Evolutionary conservation across 495 filamentous ascomycete genomes (phyloP).

Genomic region (Cercophora newfieldiana): DNA sequence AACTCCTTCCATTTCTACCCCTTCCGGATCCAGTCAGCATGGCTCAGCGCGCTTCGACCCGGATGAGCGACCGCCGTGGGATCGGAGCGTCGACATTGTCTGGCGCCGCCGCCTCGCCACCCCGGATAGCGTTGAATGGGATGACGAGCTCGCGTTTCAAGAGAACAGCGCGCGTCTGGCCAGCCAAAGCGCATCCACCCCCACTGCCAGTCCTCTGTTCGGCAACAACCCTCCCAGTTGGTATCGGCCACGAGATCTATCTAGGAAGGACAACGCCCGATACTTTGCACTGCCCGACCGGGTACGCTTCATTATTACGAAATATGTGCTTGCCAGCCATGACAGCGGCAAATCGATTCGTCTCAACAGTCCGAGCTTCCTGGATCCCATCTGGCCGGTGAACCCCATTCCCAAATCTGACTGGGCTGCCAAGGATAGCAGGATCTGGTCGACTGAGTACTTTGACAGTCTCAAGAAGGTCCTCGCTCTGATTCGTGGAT

Average conservation of each 20-base stretch:
- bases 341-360: constrained; percentile 28
- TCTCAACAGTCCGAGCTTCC: constrained; percentile 22
- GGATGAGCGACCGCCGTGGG: constrained; percentile 27
- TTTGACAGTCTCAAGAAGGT: constrained; percentile 28
- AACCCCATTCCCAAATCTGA: not conserved
- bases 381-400: constrained; percentile 27
- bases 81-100: constrained; percentile 32
- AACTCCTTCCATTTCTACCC: not conserved
- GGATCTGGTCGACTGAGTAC: constrained; percentile 25
- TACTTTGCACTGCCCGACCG: constrained; percentile 26
- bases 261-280: constrained; percentile 12
- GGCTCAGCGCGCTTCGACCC: not conserved
- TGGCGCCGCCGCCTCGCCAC: constrained; percentile 18
- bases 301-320: constrained; percentile 25
- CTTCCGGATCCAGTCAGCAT: not conserved
- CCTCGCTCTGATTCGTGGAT: constrained; percentile 15
- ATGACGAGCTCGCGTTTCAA: constrained; percentile 18
- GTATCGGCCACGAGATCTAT: not conserved
- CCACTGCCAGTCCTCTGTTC: not conserved
- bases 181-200: constrained; percentile 2
- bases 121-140: constrained; percentile 6
- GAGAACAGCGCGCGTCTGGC: constrained; percentile 18
- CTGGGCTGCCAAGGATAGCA: not conserved
- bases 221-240: not conserved
- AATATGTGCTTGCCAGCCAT: constrained; percentile 17